Percentiles rank a stretch among this genome's conserved stretches.
Conservation (phyloP, 1,284 basidiomycete species). For the Ceratobasidium sp. region DNA sequence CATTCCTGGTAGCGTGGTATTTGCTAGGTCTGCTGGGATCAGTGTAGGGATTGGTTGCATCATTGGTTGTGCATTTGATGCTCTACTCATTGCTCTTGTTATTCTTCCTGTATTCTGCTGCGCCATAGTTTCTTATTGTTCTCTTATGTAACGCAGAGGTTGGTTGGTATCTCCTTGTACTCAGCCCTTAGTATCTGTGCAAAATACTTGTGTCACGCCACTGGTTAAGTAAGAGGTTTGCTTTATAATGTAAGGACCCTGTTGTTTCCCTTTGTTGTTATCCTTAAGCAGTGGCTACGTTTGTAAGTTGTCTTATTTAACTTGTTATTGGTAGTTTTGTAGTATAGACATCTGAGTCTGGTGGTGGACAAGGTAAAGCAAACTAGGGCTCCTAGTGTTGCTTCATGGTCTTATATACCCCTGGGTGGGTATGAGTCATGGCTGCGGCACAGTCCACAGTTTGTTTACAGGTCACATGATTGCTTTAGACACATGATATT, state of each 20-base stretch:
- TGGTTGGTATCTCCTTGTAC: background rate
- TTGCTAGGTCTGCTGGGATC: background rate
- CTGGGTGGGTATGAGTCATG: background rate
- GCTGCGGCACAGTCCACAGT: background rate
- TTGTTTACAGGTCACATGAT: background rate
- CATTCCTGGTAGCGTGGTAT: too few relatives aligned
- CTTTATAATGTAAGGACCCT: background rate
- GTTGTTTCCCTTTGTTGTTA: background rate
- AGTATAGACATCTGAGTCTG: too few relatives aligned
- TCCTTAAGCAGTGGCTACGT: background rate
- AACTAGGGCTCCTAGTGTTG: background rate
- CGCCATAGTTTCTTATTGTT: background rate
- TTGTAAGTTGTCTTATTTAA: background rate
- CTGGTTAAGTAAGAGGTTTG: background rate
- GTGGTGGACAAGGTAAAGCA: background rate
- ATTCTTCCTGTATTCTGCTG: background rate
- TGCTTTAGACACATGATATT: too few relatives aligned
- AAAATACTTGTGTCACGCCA: background rate
- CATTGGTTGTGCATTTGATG: too few relatives aligned
- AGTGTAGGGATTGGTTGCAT: too few relatives aligned
- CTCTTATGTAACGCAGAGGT: background rate
- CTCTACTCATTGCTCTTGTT: background rate
- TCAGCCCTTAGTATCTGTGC: conserved; percentile 4
- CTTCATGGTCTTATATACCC: background rate
- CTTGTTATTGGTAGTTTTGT: background rate